Conservation (phyloP, 345 rosid species). For the Reutealis trisperma region DNA sequence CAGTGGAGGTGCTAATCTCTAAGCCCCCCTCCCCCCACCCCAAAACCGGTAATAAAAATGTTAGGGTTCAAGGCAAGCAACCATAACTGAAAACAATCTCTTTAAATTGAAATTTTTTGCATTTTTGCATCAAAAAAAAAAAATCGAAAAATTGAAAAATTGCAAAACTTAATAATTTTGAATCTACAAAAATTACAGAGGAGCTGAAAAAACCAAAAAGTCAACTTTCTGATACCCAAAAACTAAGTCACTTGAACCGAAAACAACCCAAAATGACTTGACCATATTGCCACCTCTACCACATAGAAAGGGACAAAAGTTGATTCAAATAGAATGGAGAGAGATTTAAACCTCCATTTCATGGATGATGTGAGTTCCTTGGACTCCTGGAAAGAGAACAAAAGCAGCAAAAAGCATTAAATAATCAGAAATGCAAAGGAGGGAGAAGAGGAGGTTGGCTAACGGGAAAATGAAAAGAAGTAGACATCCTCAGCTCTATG, state of each 20-base stretch:
- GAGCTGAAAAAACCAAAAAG: background rate
- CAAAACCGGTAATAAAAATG: too few species aligned
- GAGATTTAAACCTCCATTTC: slow-evolving; percentile 79
- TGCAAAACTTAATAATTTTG: too few species aligned
- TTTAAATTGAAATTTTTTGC: background rate
- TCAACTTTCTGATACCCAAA: background rate
- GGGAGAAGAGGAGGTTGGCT: background rate
- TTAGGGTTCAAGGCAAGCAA: background rate
- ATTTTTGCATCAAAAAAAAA: background rate
- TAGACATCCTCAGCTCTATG: slow-evolving; percentile 10
- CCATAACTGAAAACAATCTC: too few species aligned
- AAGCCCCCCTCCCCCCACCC: background rate
- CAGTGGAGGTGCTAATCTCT: background rate
- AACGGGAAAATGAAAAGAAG: background rate
- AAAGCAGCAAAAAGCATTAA: slow-evolving; percentile 24
- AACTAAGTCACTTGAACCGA: background rate
- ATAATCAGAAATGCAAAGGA: slow-evolving; percentile 21
- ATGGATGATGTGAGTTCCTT: slow-evolving; percentile 77
- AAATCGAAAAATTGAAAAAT: background rate
- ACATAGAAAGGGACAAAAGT: background rate
- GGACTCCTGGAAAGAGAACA: slow-evolving; percentile 64
- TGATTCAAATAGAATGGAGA: slow-evolving; percentile 10
- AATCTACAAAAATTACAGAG: too few species aligned
- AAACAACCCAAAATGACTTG: too few species aligned
- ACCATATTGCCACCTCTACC: background rate